A percentile compares a stretch with the other conserved stretches of the same genome.
Evolutionary conservation across 2,329 filamentous ascomycete species (phyloP).

Genomic region (Stachybotrys echinatus): DNA sequence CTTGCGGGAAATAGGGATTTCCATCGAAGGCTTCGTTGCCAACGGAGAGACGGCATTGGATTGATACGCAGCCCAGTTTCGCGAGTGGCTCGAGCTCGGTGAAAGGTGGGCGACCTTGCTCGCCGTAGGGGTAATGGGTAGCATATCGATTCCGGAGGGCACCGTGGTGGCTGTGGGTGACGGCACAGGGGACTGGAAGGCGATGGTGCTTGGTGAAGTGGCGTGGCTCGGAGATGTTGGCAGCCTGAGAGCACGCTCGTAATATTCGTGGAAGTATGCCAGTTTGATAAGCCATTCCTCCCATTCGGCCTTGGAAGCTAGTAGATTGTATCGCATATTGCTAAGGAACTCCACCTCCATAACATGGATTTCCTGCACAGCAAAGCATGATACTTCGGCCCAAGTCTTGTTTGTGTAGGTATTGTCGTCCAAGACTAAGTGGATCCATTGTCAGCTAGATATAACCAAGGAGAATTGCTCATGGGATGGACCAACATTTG

Average conservation of each 20-base stretch:
- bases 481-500: conserved; percentile 59
- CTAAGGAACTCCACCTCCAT: conserved; percentile 99
- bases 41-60: conserved; percentile 41
- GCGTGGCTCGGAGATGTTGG: conserved; percentile 35
- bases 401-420: conserved; percentile 99
- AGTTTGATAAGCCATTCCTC: conserved; percentile 79
- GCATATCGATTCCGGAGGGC: conserved; percentile 22
- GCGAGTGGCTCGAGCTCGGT: conserved; percentile 29
- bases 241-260: conserved; percentile 58
- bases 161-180: conserved; percentile 39
- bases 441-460: conserved; percentile 16
- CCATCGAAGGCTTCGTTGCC: conserved; percentile 38
- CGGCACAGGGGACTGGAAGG: conserved; percentile 39
- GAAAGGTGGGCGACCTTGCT: conserved; percentile 30
- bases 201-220: conserved; percentile 32
- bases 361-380: conserved; percentile 91
- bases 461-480: background rate
- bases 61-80: conserved; percentile 33
- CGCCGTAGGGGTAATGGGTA: conserved; percentile 25
- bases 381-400: conserved; percentile 94
- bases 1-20: conserved; percentile 38
- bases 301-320: conserved; percentile 85
- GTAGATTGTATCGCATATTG: conserved; percentile 93
- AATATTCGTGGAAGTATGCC: conserved; percentile 76
- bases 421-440: conserved; percentile 87